Base-by-base conservation (phyloP, 2,329 filamentous ascomycete genomes). In the Phyllosticta ampelicida region DNA sequence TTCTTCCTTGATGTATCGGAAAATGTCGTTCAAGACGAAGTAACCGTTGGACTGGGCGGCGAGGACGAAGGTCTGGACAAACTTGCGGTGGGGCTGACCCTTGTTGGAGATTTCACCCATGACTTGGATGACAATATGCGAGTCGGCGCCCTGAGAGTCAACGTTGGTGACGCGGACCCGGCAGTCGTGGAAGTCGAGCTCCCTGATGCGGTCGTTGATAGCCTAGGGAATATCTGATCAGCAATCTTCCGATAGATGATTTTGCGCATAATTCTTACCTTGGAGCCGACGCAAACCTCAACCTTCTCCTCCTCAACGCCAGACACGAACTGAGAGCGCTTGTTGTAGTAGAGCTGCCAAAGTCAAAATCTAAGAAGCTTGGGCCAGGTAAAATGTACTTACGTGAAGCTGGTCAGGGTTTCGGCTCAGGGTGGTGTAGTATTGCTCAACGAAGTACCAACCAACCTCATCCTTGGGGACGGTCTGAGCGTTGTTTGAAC, bases 381-480 rank as follows among this genome's bases (percentile, higher is more conserved):
- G 19, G 18, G 51, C 18, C 26, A 62, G 10, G 8, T 51, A 20
- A 48, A 16, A 16, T n/a, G 29, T 9, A 70, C 76, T 67, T 70
- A 80, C 77, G 71, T 90, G 92, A 67, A 99, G 87, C 76, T 94
- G 95, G 71, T 96, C 90, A 20, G 94, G 91, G 64, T 80, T 88
- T 76, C 92, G 91, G 84, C 91, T 96, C 70, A 99, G 78, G 62
- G 90, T 99, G 66, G 89, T 97, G 78, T 99, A 99, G 80, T 96
- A 99, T 75, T 96, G 90, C 82, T 97, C 91, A 60, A 99, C 94
- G 67, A 99, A 99, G 78, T 92, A 97, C 94, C 94, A 99, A 74
- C 90, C 94, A 65, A 99, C 90, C 78, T 97, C 90, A 73, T 96
- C 90, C 79, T 96, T 96, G 67, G 77, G 78, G 62, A 83, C 80